Evolutionary conservation across 1,284 basidiomycete genomes (phyloP).

Genomic region (Xanthoconium separans): DNA sequence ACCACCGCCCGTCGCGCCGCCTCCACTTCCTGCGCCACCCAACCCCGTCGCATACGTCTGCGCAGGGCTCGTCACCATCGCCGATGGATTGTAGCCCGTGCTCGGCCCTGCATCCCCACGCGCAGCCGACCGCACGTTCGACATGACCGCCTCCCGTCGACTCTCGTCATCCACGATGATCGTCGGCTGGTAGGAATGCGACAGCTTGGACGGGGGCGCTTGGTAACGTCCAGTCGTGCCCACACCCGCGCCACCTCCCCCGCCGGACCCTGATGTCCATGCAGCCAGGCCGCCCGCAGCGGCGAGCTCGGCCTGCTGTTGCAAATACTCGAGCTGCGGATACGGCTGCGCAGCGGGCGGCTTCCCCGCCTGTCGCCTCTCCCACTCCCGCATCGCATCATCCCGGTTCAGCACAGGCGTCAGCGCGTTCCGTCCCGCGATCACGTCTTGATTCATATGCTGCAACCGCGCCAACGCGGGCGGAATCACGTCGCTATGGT

Average conservation of each 20-base stretch:
- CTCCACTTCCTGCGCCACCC: not conserved
- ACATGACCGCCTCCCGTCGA: constrained; percentile 69
- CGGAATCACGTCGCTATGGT: constrained; percentile 82
- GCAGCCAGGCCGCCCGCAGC: constrained; percentile 55
- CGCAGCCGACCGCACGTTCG: constrained; percentile 70
- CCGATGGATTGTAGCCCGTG: constrained; percentile 45
- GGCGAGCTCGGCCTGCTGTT: constrained; percentile 88
- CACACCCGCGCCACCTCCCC: constrained; percentile 9
- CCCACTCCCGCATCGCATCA: constrained; percentile 89
- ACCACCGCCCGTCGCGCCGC: not conserved
- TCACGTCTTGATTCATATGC: constrained; percentile 86
- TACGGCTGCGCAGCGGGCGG: constrained; percentile 67
- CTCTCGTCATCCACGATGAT: constrained; percentile 65
- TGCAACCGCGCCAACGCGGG: constrained; percentile 87
- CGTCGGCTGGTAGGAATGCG: constrained; percentile 58
- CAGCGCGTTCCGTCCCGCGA: constrained; percentile 75
- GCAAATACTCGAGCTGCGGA: constrained; percentile 84
- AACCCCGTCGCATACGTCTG: constrained; percentile 57
- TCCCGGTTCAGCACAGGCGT: constrained; percentile 89
- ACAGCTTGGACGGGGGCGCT: constrained; percentile 64
- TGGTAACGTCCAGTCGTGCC: constrained; percentile 26
- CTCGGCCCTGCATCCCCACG: constrained; percentile 44
- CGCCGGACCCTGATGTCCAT: constrained; percentile 38
- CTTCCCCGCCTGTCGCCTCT: constrained; percentile 74
- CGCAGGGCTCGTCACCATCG: constrained; percentile 68